Base-by-base conservation (phyloP, 192 early-diverging fungal genomes). In the Globomyces pollinis-pini region DNA sequence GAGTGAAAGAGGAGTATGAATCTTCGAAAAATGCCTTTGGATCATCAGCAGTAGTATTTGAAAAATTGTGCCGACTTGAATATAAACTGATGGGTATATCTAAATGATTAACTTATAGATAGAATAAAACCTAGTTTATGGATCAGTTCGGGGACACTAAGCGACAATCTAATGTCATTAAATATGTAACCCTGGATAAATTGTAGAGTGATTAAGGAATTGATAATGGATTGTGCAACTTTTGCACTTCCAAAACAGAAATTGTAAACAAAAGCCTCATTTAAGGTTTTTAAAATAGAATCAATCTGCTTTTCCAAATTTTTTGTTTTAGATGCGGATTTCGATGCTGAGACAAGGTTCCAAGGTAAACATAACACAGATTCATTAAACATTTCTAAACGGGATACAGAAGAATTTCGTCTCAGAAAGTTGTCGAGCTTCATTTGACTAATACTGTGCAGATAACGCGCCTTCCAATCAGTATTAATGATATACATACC, bases 251-350 rank as follows among this genome's bases (percentile, higher is more conserved):
- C 77, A 59, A 59, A 69, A 15, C 47, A 38, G 38, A 56, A 59
- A 35, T 57, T 42, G 6, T 39, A 45, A 23, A 39, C 38, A 58
- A 76, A 71, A 9, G 83, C 70, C 15, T 81, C 60, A 29, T 60
- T 43, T 8, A 85, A 50, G 9, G 60, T 29, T 3, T 66, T 31
- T 7, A n/a, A n/a, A n/a, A n/a, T n/a, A n/a, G n/a, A n/a, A n/a
- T 57, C 57, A 12, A 69, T 28, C n/a, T 68, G 60, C 12, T 18
- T 30, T n/a, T n/a, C 68, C 47, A 26, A 28, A 71, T 26, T 62
- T 61, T n/a, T 55, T 55, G 20, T 55, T 55, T 6, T 20, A 8
- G 4, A 28, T 1, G 12, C 16, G 15, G 28, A 32, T 20, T 2
- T 57, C 42, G 13, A 9, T 28, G 12, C 20, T 13, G 35, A 4